Percentiles rank a stretch among this genome's conserved stretches.
phyloP scores from a whole-genome alignment of 345 rosid genomes.

The Raphanus sativus region DNA sequence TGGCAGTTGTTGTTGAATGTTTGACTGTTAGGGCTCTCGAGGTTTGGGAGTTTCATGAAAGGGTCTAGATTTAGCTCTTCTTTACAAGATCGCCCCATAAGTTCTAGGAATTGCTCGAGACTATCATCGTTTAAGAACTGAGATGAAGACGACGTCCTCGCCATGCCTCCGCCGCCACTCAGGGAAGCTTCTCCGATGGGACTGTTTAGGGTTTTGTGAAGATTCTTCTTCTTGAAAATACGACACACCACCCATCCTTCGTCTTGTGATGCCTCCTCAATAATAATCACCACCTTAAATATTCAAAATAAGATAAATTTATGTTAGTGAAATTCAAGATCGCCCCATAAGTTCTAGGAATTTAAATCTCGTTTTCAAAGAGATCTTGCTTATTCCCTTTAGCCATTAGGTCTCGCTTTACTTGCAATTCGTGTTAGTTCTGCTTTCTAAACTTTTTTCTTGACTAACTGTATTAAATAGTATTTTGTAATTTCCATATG shows the following conservation, averaged over 20 bases:
- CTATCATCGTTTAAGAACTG: constrained; percentile 51
- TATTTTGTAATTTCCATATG: not conserved
- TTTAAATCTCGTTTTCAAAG: not conserved
- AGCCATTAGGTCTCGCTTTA: not conserved
- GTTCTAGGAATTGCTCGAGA: constrained; percentile 53
- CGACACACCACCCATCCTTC: constrained; percentile 91
- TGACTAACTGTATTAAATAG: not conserved
- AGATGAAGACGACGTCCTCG: constrained; percentile 35
- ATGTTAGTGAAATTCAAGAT: not conserved
- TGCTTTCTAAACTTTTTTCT: not conserved
- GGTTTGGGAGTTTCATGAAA: constrained; percentile 63
- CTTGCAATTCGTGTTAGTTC: constrained; percentile 1
- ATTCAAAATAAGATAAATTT: not conserved
- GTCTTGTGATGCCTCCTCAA: constrained; percentile 59
- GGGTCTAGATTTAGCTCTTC: constrained; percentile 51
- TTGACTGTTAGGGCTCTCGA: constrained; percentile 55
- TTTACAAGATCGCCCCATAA: constrained; percentile 55
- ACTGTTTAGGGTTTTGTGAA: constrained; percentile 57
- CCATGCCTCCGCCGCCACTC: constrained; percentile 22
- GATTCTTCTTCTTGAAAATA: constrained; percentile 73
- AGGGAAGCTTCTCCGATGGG: constrained; percentile 45
- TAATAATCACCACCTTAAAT: constrained; percentile 47
- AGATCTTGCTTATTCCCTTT: not conserved
- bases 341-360: too few relatives aligned
- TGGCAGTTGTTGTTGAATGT: constrained; percentile 46